A percentile compares a stretch with the other conserved stretches of the same genome.
These are phyloP conservation scores for Geum urbanum DNA, from an alignment of 306 rosid genomes.

Conservation along the genomic window DNA sequence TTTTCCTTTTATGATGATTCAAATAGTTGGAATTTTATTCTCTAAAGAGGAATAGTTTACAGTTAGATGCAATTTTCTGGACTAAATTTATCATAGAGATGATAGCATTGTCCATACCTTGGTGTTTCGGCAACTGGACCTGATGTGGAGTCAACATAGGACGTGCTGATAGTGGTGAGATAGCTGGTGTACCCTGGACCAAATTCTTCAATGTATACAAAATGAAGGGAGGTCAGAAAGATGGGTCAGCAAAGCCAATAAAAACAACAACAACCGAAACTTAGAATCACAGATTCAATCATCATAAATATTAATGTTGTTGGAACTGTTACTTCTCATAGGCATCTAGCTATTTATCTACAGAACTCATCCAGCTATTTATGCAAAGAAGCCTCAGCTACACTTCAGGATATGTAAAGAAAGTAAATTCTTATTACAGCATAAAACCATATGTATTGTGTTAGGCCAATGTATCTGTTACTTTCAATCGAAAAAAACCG, in stretches of 20 bases:
- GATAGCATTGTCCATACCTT: conserved; percentile 39
- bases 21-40: neutral
- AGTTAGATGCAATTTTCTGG: neutral
- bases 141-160: conserved; percentile 56
- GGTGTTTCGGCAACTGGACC: conserved; percentile 70
- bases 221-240: conserved; percentile 16
- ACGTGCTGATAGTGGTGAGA: conserved; percentile 49
- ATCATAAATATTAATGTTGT: neutral
- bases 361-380: neutral
- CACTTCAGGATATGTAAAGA: neutral
- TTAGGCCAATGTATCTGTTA: neutral
- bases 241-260: neutral
- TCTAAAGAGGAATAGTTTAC: neutral
- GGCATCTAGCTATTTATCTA: neutral
- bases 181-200: conserved; percentile 55
- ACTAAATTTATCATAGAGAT: conserved; percentile 2
- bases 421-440: conserved; percentile 26
- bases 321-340: neutral
- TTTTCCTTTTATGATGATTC: neutral
- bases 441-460: neutral
- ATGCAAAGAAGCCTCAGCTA: neutral
- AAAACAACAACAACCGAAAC: neutral
- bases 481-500: no score
- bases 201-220: conserved; percentile 50
- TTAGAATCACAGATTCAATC: neutral